Percentiles rank a stretch among this genome's conserved stretches.
Conservation (phyloP, 2,329 filamentous ascomycete species). For the Orbilia ellipsospora region DNA sequence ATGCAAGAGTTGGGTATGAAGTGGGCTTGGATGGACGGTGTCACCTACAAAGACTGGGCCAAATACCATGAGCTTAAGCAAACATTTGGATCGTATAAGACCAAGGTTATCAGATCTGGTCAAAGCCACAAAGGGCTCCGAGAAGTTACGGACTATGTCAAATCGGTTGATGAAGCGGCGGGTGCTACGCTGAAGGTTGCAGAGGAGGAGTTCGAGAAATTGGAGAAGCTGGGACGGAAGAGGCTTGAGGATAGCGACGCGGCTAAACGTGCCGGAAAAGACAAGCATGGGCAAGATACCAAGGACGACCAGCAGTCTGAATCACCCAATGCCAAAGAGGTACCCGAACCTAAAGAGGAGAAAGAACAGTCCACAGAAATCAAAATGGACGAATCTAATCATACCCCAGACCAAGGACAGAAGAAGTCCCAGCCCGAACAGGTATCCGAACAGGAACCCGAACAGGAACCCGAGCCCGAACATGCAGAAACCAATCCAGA, state of each 20-base stretch:
- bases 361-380: constrained; percentile 57
- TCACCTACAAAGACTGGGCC: constrained; percentile 97
- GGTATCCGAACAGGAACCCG: constrained; percentile 34
- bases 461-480: constrained; percentile 42
- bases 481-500: constrained; percentile 23
- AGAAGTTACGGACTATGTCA: constrained; percentile 61
- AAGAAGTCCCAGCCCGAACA: constrained; percentile 46
- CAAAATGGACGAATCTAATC: constrained; percentile 57
- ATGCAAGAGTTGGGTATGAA: constrained; percentile 91
- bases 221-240: constrained; percentile 86
- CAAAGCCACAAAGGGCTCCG: constrained; percentile 77
- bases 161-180: constrained; percentile 72
- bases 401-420: constrained; percentile 51
- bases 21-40: constrained; percentile 95
- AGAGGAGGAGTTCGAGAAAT: constrained; percentile 79
- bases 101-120: constrained; percentile 80
- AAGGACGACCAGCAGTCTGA: constrained; percentile 58
- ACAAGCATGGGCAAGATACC: constrained; percentile 29
- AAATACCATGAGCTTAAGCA: constrained; percentile 90
- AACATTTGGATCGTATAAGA: constrained; percentile 84
- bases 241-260: constrained; percentile 80
- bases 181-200: constrained; percentile 83
- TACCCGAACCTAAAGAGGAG: constrained; percentile 59
- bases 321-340: constrained; percentile 55
- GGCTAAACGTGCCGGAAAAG: constrained; percentile 60